Base-by-base conservation (phyloP, 129 eudicot species). In the Tagetes patula region DNA sequence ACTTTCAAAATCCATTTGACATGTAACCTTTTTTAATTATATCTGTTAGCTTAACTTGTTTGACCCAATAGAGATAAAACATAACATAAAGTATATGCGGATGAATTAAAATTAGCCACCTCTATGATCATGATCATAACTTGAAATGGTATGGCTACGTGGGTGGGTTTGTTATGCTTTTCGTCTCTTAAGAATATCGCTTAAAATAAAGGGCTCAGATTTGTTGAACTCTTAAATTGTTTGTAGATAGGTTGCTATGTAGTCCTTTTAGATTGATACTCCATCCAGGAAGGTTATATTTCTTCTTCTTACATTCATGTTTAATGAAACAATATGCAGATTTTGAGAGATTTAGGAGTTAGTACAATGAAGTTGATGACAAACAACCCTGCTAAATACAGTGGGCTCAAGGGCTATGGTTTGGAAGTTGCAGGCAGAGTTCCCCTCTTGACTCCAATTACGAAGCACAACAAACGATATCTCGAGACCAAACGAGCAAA, bases 351-450 rank as follows among this genome's bases (percentile, higher is more conserved):
- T 73, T 88, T 93, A 42, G 98, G 98, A n/a, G 98, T 93, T 70
- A 75, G 96, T 65, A 93, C 92, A 5, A 93, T 93, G 98, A 89
- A 86, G 84, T 79, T 93, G 79, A 93, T 93, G 98, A 93, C 98
- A 30, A 93, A 93, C 84, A 93, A 93, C 72, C 98, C 98, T 59
- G 90, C 96, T 50, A 93, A 93, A 73, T 93, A 93, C 78, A 78
- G 70, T n/a, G 98, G 98, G 75, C 92, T 93, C 55, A 93, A 93
- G 84, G 98, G 98, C 3, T 93, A 93, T 50, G 96, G 98, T 79
- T 82, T 93, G 79, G 89, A 84, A 58, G 86, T 93, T 58, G 87
- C 86, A 5, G 96, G 96, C 2, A 66, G 98, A 69, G 98, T 93
- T 11, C 96, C 98, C 53, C 96, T 93, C 64, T 69, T 87, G 75